Percentiles rank a stretch among this genome's conserved stretches.
Evolutionary conservation across 768 basidiomycete genomes (phyloP).

Genomic region (Neoboletus magnificus): DNA sequence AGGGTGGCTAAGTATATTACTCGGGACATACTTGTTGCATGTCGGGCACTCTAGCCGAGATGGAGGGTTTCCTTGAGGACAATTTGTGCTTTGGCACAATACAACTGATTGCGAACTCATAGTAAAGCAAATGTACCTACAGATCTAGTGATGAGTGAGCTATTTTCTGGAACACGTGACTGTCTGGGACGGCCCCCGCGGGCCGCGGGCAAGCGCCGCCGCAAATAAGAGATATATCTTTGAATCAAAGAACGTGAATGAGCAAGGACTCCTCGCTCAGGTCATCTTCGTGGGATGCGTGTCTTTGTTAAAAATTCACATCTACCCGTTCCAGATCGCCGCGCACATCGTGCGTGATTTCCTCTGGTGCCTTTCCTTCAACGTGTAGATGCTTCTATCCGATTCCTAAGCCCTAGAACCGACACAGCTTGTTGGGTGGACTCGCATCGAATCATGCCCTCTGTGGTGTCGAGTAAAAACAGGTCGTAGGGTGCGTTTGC

Average conservation of each 20-base stretch:
- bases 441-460: not conserved
- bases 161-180: slow-evolving; percentile 18
- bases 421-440: not conserved
- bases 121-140: not conserved
- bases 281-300: not conserved
- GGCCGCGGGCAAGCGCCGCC: not conserved
- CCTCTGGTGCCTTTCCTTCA: slow-evolving; percentile 5
- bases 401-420: slow-evolving; percentile 11
- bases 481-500: slow-evolving; percentile 8
- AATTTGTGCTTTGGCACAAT: slow-evolving; percentile 65
- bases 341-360: slow-evolving; percentile 24
- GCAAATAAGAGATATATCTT: too few relatives aligned
- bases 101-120: slow-evolving; percentile 41
- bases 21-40: slow-evolving; percentile 73
- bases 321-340: slow-evolving; percentile 6
- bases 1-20: not conserved
- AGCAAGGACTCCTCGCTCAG: not conserved
- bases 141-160: not conserved
- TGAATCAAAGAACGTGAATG: too few relatives aligned
- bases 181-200: not conserved
- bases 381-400: slow-evolving; percentile 15
- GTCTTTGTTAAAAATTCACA: not conserved
- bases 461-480: not conserved
- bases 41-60: slow-evolving; percentile 91
- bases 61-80: slow-evolving; percentile 79